Evolutionary conservation across 2,329 filamentous ascomycete species (phyloP), one percentile per base, ranked within the genome.

Genomic region (Shiraia sp.): DNA sequence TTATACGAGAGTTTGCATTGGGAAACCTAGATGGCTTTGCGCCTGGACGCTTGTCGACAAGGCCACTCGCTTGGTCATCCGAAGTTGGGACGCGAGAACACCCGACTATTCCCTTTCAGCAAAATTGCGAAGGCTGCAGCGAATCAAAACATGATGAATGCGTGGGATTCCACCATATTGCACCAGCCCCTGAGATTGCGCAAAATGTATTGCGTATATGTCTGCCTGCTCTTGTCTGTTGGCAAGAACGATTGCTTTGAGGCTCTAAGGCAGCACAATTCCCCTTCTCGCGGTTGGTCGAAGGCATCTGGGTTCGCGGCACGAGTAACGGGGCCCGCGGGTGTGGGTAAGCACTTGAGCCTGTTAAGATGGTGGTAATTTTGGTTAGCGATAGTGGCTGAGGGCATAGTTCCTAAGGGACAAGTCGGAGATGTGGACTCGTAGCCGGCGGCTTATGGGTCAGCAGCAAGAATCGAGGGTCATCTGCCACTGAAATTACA

Each of bases 191-290:
- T 24, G 13, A 37, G 10, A 39, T 40, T 39, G 40, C n/a, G 16
- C 1, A 12, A 23, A 22, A 15, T 15, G n/a, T 16, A 22, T 29
- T 32, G 48, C 44, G 32, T 36, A 42, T 48, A 38, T 40, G 25
- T 42, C 33, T 52, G 49, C 39, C 42, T 51, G 36, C 36, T 41
- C 38, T 40, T 29, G 19, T 22, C 29, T 36, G 29, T 27, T 37
- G 15, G 15, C 7, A n/a, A 13, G 3, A 29, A 32, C 30, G 42
- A 50, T 32, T 23, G 42, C 40, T 32, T 49, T 37, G 45, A 56
- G 59, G 52, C 49, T 53, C 33, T 42, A 47, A 68, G 63, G 63
- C 63, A 68, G 43, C 57, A 56, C 40, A 46, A 60, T 66, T 66
- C 33, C 42, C 47, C 36, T 16, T 10, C 31, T 10, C 51, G 32